phyloP scores from a whole-genome alignment of 2,329 filamentous ascomycete species.

The Fusarium sp. region DNA sequence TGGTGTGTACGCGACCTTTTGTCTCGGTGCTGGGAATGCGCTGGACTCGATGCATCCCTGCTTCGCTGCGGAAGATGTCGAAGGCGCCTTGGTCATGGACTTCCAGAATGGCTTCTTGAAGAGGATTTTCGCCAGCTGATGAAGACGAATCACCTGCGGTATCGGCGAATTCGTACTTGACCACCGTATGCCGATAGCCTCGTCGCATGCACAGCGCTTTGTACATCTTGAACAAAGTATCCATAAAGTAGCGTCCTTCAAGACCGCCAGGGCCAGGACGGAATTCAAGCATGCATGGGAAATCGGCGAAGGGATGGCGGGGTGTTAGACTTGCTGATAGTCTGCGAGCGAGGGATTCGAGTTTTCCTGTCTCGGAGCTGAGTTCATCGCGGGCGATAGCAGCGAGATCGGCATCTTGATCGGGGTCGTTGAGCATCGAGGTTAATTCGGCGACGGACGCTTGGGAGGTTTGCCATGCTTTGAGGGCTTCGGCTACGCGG shows the following conservation, averaged over 20 bases:
- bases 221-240: conserved; percentile 92
- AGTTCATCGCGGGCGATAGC: conserved; percentile 87
- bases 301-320: conserved; percentile 86
- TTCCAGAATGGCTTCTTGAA: conserved; percentile 91
- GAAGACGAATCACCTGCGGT: conserved; percentile 67
- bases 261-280: conserved; percentile 91
- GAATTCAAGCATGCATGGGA: conserved; percentile 93
- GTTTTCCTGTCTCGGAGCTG: conserved; percentile 69
- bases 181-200: conserved; percentile 73
- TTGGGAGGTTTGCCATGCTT: conserved; percentile 68
- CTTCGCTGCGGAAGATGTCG: conserved; percentile 84
- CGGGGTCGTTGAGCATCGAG: conserved; percentile 59
- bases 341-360: conserved; percentile 72
- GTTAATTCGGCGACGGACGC: conserved; percentile 67
- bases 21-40: conserved; percentile 91
- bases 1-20: conserved; percentile 93
- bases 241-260: conserved; percentile 91
- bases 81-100: conserved; percentile 83
- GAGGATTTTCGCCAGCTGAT: conserved; percentile 72
- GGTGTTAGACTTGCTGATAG: conserved; percentile 86
- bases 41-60: conserved; percentile 95
- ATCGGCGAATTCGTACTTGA: conserved; percentile 86
- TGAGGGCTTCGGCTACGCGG: conserved; percentile 67
- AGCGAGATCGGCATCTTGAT: conserved; percentile 76
- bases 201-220: conserved; percentile 77